Base-by-base conservation (phyloP, 2,329 filamentous ascomycete genomes). In the Sarocladium kiliense region DNA sequence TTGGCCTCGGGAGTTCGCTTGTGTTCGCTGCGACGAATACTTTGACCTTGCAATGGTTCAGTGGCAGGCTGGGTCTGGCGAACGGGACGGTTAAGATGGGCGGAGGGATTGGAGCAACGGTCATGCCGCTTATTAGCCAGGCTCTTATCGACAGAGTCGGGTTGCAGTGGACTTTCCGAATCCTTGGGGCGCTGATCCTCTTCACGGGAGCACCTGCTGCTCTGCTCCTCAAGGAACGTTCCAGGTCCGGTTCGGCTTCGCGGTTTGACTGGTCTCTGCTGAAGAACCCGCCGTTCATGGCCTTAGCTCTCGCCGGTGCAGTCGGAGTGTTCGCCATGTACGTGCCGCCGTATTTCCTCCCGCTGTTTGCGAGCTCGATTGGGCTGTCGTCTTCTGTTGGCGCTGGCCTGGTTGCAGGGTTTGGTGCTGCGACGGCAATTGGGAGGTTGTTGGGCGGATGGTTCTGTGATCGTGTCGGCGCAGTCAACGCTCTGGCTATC, bases 301-400 rank as follows among this genome's bases (percentile, higher is more conserved):
- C 74, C 12, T 65, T 84, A 39, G 81, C 82, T 60, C 58, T 77
- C 4, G 73, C 74, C 3, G 78, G 80, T 2, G 75, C 73, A 1
- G 70, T 84, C 16, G 80, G 72, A 1, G 81, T 77, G 1, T 85
- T 85, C 59, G 75, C 80, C 0, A 72, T 84, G 16, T 76, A 82
- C 57, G 80, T 84, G 0, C 80, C 81, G 0, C 77, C 80, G 0
- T 84, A 82, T 68, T 84, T 84, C 62, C 66, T 84, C 2, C 81
- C 81, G 0, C 68, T 82, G 1, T 81, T 80, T 60, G 73, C 72
- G 19, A 65, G 70, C 10, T 78, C 79, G 0, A 68, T 85, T 5
- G 77, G 77, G 0, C 67, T 84, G 14, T 73, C 74, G 0, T 71
- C 77, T 2, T 69, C 69, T 4, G 73, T 71, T 0, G 81, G 80